Evolutionary conservation across 2,329 filamentous ascomycete species (phyloP), one percentile per base, ranked within the genome.

Genomic region (Xylaria sp.): DNA sequence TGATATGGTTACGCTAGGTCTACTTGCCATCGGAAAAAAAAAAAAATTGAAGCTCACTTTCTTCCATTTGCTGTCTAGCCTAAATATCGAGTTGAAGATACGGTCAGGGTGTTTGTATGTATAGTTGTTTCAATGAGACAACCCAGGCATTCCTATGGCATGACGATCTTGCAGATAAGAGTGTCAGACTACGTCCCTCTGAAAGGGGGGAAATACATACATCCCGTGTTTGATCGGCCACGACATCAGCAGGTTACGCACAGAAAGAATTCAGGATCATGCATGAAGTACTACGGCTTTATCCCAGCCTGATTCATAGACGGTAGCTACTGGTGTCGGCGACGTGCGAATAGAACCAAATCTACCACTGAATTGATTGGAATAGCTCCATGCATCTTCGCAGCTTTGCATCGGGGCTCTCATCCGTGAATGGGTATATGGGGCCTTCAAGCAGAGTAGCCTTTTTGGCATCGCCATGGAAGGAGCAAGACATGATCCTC

Each of bases 401-500:
- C 27, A 17, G 37, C 19, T 21, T 38, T 13, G 17, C 31, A n/a
- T n/a, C n/a, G n/a, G n/a, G n/a, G n/a, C n/a, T n/a, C n/a, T n/a
- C n/a, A n/a, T n/a, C n/a, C n/a, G n/a, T n/a, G n/a, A n/a, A 27
- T n/a, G 21, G 41, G 33, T 41, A 43, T 52, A 60, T 15, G 60
- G 64, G 41, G 49, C 64, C 59, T 70, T 64, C 65, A 63, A 66
- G 68, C 5, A 66, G 64, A 71, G 70, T 68, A 71, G 68, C 68
- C 60, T 68, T 65, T 68, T 67, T 69, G 64, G 66, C 63, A 44
- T 33, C 52, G 19, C 58, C 29, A 53, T 53, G 21, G 38, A 49
- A 43, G 43, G 35, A 44, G 37, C 21, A 33, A 29, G 31, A 46
- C 47, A 19, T 29, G 53, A 40, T 60, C 46, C 21, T 51, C 27